Percentiles rank a stretch among this genome's conserved stretches.
These are phyloP conservation scores for Agaricus blazei DNA, from an alignment of 768 basidiomycete genomes.

Conservation along the genomic window DNA sequence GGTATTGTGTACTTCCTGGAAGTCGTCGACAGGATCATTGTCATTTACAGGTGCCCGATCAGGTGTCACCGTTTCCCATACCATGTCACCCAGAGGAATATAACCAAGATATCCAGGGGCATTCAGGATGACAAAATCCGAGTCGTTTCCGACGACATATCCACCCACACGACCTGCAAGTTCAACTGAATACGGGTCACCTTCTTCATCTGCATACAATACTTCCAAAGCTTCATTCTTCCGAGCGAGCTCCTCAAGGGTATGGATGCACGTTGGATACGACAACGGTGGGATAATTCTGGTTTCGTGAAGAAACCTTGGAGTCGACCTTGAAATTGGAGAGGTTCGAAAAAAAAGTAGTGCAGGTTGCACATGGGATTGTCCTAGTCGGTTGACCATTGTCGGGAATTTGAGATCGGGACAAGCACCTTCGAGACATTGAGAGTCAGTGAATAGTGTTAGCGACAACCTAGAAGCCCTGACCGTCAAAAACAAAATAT, in stretches of 20 bases:
- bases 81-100: constrained; percentile 70
- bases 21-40: constrained; percentile 39
- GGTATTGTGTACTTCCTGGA: constrained; percentile 50
- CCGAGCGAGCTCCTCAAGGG: constrained; percentile 36
- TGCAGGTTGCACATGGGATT: constrained; percentile 54
- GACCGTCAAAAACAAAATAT: constrained; percentile 83
- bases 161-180: constrained; percentile 69
- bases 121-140: constrained; percentile 78
- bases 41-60: constrained; percentile 24
- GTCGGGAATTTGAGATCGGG: constrained; percentile 75
- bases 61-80: constrained; percentile 45
- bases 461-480: constrained; percentile 16
- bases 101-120: constrained; percentile 74
- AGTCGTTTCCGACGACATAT: constrained; percentile 76
- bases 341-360: constrained; percentile 84
- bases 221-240: constrained; percentile 37
- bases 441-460: constrained; percentile 11
- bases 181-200: constrained; percentile 80
- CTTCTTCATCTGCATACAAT: constrained; percentile 78
- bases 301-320: constrained; percentile 69
- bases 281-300: constrained; percentile 69
- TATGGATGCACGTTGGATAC: constrained; percentile 52
- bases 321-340: constrained; percentile 49
- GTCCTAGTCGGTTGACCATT: constrained; percentile 49
- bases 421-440: constrained; percentile 46